phyloP scores from a whole-genome alignment of 2,329 filamentous ascomycete species.

The Fusarium sp. region DNA sequence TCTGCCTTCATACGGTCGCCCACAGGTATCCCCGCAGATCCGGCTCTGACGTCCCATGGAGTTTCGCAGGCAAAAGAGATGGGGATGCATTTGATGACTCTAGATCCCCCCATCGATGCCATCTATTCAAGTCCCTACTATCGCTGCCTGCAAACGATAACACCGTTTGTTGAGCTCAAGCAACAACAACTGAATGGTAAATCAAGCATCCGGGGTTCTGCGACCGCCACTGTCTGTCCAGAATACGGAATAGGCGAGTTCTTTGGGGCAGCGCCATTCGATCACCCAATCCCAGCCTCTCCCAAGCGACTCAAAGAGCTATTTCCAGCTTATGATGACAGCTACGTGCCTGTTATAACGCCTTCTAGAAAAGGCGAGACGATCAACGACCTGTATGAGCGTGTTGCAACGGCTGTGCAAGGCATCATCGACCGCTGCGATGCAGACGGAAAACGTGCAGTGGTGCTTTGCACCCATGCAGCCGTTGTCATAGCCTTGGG shows the following conservation, averaged over 20 bases:
- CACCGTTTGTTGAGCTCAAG: constrained; percentile 71
- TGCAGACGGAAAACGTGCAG: constrained; percentile 73
- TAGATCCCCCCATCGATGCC: constrained; percentile 76
- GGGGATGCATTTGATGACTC: constrained; percentile 70
- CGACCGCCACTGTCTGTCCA: constrained; percentile 61
- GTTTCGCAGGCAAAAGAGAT: constrained; percentile 86
- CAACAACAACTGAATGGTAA: constrained; percentile 39
- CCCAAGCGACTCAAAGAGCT: constrained; percentile 72
- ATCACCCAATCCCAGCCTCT: constrained; percentile 83
- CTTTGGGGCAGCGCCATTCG: constrained; percentile 88
- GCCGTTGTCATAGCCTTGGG: constrained; percentile 90
- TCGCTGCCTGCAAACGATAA: constrained; percentile 86
- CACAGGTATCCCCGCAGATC: constrained; percentile 89
- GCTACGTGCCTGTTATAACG: constrained; percentile 72
- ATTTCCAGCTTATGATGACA: constrained; percentile 73
- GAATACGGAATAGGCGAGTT: constrained; percentile 82
- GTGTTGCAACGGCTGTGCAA: constrained; percentile 77
- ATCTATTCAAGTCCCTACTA: constrained; percentile 92
- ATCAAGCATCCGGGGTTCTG: constrained; percentile 20
- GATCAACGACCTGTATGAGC: constrained; percentile 82
- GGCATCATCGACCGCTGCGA: constrained; percentile 81
- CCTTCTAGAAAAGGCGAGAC: constrained; percentile 82
- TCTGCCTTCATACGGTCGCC: constrained; percentile 79
- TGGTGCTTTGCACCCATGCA: constrained; percentile 90
- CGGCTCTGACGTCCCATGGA: constrained; percentile 87